Evolutionary conservation across 345 rosid genomes (phyloP).

Genomic region (Euphorbia tirucalli): DNA sequence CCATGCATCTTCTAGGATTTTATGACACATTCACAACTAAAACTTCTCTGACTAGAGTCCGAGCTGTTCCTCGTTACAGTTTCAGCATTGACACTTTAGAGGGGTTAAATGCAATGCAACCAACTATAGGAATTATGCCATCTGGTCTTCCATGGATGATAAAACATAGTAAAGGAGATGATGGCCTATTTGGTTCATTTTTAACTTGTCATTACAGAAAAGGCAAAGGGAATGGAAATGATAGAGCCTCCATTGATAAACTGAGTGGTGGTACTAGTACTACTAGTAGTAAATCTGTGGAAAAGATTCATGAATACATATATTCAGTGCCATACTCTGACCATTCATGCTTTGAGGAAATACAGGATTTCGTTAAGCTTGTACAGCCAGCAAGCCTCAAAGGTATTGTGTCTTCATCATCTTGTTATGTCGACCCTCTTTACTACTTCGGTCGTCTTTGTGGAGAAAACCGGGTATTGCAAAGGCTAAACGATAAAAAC

Average conservation of each 20-base stretch:
- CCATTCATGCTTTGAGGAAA: constrained; percentile 69
- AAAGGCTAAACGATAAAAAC: constrained; percentile 20
- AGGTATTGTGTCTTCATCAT: constrained; percentile 68
- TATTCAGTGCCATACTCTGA: constrained; percentile 69
- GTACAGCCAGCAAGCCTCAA: constrained; percentile 56
- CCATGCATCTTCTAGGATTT: constrained; percentile 74
- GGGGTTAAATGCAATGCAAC: constrained; percentile 52
- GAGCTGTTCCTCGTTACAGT: constrained; percentile 84
- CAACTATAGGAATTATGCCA: constrained; percentile 84
- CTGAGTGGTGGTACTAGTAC: constrained; percentile 10
- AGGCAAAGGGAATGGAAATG: constrained; percentile 25
- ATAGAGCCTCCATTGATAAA: constrained; percentile 13
- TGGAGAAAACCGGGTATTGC: constrained; percentile 38
- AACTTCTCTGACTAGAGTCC: constrained; percentile 66
- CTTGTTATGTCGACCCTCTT: constrained; percentile 61
- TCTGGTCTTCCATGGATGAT: constrained; percentile 80
- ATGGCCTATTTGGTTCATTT: constrained; percentile 41
- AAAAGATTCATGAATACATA: constrained; percentile 44
- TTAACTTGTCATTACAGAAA: constrained; percentile 25
- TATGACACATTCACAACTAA: constrained; percentile 65
- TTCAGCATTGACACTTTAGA: constrained; percentile 66
- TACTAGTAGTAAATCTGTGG: constrained; percentile 28
- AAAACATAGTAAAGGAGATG: constrained; percentile 39
- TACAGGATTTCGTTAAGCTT: constrained; percentile 59
- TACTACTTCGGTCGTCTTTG: constrained; percentile 59